Base-by-base conservation (phyloP, 306 rosid genomes). In the Herpetospermum pedunculosum region DNA sequence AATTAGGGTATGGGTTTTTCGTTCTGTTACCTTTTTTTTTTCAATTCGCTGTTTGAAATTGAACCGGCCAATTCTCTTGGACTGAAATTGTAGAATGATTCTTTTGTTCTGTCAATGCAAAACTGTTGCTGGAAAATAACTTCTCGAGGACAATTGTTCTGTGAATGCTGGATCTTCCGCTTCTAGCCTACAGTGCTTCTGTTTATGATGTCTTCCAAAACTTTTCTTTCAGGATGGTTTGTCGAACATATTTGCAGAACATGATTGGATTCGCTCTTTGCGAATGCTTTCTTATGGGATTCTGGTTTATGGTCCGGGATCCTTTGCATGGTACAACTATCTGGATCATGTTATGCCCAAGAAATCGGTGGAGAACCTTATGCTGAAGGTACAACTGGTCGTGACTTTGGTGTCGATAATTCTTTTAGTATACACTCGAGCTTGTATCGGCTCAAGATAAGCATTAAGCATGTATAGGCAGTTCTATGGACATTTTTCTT, bases 211-310 rank as follows among this genome's bases (percentile, higher is more conserved):
- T 52, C 59, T 19, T n/a, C 10, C 50, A 49, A 76, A 76, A 16
- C 12, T 16, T 55, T 76, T 48, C 70, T 55, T 35, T 28, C 75
- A 91, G 98, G 95, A 91, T 78, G 80, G 19, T 21, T 41, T 77
- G 35, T 79, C 72, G 84, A 80, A 70, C 77, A 84, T 77, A 40
- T 84, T 89, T 43, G 78, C 85, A 6, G 86, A 88, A 73, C 96
- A 94, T 76, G 97, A 91, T 76, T 94, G 96, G 95, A 80, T 91
- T 35, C 96, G 97, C 69, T 85, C 97, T 57, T 76, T 94, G 67
- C 84, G 97, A 75, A 94, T 94, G 96, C 70, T 88, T 80, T 91
- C 99, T 52, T 94, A 94, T 77, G 99, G 99, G 62, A 83, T 91
- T 84, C 88, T 94, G 72, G 25, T 86, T 34, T 91, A 94, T 71